Percentiles rank a stretch among this genome's conserved stretches.
These are phyloP conservation scores for Exophiala mesophila DNA, from an alignment of 2,329 filamentous ascomycete species.

Conservation along the genomic window DNA sequence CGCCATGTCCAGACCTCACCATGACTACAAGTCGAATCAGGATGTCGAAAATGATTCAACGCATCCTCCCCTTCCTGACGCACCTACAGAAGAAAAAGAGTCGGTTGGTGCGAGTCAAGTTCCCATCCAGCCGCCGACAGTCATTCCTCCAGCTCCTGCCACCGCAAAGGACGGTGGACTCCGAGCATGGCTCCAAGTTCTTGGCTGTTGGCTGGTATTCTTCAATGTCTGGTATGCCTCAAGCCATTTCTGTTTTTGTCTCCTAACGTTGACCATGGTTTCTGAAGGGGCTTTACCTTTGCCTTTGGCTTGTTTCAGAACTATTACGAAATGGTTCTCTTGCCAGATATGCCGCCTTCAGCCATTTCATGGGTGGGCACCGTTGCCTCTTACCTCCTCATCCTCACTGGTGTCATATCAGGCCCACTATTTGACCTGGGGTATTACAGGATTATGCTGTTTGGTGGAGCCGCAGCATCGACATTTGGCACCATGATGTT, in stretches of 20 bases:
- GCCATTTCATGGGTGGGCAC: slow-evolving; percentile 84
- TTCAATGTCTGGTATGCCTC: slow-evolving; percentile 68
- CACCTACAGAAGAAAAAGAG: slow-evolving; percentile 10
- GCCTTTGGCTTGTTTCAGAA: slow-evolving; percentile 66
- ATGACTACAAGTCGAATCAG: no score
- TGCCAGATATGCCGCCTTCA: slow-evolving; percentile 63
- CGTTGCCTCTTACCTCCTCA: slow-evolving; percentile 73
- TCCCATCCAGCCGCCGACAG: background rate
- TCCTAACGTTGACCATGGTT: slow-evolving; percentile 2
- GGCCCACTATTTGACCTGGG: slow-evolving; percentile 83
- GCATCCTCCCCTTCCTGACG: slow-evolving; percentile 4
- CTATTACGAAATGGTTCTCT: slow-evolving; percentile 68
- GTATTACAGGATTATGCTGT: slow-evolving; percentile 68
- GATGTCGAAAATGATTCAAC: slow-evolving; percentile 9
- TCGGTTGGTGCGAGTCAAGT: background rate
- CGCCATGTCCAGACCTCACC: no score
- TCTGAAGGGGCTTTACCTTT: slow-evolving; percentile 24
- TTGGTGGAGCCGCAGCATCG: slow-evolving; percentile 33
- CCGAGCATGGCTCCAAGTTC: slow-evolving; percentile 76
- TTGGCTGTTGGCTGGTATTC: slow-evolving; percentile 75
- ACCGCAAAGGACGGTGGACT: slow-evolving; percentile 66
- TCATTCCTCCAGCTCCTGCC: slow-evolving; percentile 10
- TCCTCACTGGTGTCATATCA: slow-evolving; percentile 78
- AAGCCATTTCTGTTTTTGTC: slow-evolving; percentile 39
- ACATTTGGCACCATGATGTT: slow-evolving; percentile 23